phyloP scores from a whole-genome alignment of 176 grass and related monocot species.

The Bromus sterilis region DNA sequence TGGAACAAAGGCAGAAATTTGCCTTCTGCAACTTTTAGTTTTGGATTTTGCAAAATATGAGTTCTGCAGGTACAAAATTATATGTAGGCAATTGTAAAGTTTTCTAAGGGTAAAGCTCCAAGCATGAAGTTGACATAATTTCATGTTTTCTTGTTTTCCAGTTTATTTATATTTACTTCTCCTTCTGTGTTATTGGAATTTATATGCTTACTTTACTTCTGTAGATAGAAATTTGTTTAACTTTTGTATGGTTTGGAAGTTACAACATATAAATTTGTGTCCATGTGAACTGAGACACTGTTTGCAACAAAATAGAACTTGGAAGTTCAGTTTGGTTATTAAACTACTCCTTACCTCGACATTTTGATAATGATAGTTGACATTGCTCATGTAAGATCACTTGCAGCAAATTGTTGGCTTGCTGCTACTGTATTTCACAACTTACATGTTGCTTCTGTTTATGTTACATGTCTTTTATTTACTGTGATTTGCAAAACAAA shows the following conservation, averaged over 20 bases:
- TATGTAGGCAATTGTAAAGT: neutral
- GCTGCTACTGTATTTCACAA: neutral
- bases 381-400: neutral
- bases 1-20: neutral
- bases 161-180: neutral
- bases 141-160: neutral
- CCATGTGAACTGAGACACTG: neutral
- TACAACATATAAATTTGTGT: neutral
- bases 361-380: neutral
- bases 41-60: neutral
- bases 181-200: neutral
- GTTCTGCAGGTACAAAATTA: neutral
- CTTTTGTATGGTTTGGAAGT: neutral
- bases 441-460: conserved; percentile 2
- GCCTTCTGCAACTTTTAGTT: neutral
- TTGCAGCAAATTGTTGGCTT: neutral
- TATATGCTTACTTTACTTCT: neutral
- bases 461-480: neutral
- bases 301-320: neutral
- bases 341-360: neutral
- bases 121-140: neutral
- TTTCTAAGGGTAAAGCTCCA: neutral
- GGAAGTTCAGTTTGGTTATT: neutral
- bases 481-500: neutral
- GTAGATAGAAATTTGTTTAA: neutral